These are phyloP conservation scores for Fraxinus velutina DNA, from an alignment of 305 asterid genomes.

Conservation along the genomic window DNA sequence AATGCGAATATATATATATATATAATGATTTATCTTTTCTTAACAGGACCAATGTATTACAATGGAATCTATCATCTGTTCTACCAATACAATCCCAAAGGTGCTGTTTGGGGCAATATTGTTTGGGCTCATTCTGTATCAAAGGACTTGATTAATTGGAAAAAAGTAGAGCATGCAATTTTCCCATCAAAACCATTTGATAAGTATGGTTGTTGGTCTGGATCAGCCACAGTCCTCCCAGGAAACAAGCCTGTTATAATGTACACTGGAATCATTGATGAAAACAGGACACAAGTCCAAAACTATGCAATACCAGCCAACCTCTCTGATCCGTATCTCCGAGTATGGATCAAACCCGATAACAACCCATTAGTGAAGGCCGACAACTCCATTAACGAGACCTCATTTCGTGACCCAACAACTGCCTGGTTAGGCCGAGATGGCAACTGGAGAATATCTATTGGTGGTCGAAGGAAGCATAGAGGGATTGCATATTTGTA, in stretches of 20 bases:
- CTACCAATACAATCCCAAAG: conserved; percentile 50
- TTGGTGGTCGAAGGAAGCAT: conserved; percentile 12
- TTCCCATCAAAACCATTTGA: conserved; percentile 42
- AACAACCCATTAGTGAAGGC: conserved; percentile 42
- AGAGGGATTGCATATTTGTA: too few relatives aligned
- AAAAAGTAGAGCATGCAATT: conserved; percentile 29
- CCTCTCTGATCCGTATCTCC: conserved; percentile 41
- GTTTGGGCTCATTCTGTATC: conserved; percentile 59
- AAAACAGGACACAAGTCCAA: conserved; percentile 42
- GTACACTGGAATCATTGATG: conserved; percentile 48
- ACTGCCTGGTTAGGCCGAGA: conserved; percentile 48
- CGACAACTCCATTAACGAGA: conserved; percentile 25
- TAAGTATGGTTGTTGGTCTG: conserved; percentile 39
- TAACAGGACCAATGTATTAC: conserved; percentile 43
- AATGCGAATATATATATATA: neutral
- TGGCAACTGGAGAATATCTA: conserved; percentile 35
- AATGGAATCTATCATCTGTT: conserved; percentile 46
- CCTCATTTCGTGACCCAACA: conserved; percentile 53
- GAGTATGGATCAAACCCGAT: conserved; percentile 43
- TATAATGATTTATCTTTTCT: neutral
- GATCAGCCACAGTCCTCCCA: conserved; percentile 46
- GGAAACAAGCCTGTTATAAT: conserved; percentile 47
- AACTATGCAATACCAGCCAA: conserved; percentile 53
- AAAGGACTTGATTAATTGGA: conserved; percentile 40
- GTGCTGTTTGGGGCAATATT: conserved; percentile 51